Conservation (phyloP, 139 green algal species). For the Chlorella sorokiniana region DNA sequence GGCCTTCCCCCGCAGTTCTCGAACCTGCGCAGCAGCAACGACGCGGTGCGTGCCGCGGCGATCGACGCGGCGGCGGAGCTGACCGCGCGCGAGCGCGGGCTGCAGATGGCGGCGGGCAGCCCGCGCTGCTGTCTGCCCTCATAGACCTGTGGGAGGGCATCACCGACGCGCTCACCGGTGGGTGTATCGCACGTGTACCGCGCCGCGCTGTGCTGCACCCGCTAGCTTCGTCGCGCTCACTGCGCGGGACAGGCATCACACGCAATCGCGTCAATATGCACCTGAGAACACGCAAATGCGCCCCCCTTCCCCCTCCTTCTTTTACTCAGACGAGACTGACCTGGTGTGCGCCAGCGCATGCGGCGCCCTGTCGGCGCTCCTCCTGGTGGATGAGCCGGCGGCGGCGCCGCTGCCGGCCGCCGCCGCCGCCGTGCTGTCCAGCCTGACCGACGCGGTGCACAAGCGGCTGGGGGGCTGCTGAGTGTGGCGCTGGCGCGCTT, state of each 20-base stretch:
- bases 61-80: conserved; percentile 15
- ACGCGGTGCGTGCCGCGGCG: conserved; percentile 29
- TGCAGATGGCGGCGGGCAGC: neutral
- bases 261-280: no score
- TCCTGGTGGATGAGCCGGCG: neutral
- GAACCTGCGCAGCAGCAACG: conserved; percentile 21
- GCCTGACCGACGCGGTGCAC: conserved; percentile 26
- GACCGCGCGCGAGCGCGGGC: neutral
- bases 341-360: conserved; percentile 30
- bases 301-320: neutral
- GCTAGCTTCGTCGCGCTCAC: no score
- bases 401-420: conserved; percentile 1
- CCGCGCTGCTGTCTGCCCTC: conserved; percentile 8
- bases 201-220: no score
- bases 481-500: conserved; percentile 34
- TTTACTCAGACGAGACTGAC: conserved; percentile 26
- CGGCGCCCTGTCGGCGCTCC: conserved; percentile 21
- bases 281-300: no score
- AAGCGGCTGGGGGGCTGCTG: conserved; percentile 27
- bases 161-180: conserved; percentile 13
- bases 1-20: neutral
- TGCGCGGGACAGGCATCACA: no score
- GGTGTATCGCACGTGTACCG: no score
- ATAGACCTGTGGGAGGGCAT: conserved; percentile 35
- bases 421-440: neutral